Conservation (phyloP, 352 stramenopile genomes). For the Elongisporangium undulatum region DNA sequence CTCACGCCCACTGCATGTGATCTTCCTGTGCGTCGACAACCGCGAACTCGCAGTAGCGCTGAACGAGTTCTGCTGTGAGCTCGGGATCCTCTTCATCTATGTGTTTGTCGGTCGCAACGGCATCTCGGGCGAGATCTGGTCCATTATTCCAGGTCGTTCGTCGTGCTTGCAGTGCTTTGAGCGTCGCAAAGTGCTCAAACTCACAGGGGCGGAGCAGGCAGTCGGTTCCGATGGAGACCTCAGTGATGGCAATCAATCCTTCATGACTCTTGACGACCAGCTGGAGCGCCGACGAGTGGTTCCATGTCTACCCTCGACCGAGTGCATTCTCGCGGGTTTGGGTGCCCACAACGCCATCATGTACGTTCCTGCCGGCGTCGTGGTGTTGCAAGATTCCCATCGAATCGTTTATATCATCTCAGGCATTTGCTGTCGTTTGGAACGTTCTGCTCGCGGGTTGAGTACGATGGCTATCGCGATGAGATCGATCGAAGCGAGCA, state of each 20-base stretch:
- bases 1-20: constrained; percentile 8
- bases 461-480: constrained; percentile 43
- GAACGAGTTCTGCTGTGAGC: constrained; percentile 42
- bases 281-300: not conserved
- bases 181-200: constrained; percentile 35
- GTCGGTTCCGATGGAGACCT: not conserved
- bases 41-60: constrained; percentile 23
- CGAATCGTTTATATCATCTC: not conserved
- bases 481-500: constrained; percentile 40
- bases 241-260: not conserved
- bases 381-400: not conserved
- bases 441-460: constrained; percentile 27
- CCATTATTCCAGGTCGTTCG: constrained; percentile 25
- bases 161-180: constrained; percentile 45
- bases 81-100: constrained; percentile 27
- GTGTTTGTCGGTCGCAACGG: constrained; percentile 22
- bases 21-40: constrained; percentile 28
- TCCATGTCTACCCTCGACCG: constrained; percentile 26
- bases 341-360: constrained; percentile 32
- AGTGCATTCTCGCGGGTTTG: constrained; percentile 46
- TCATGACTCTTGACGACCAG: not conserved
- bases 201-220: not conserved
- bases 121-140: constrained; percentile 31
- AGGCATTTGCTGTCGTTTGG: constrained; percentile 25
- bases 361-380: constrained; percentile 9